Base-by-base conservation (phyloP, 768 basidiomycete genomes). In the Agaricus subrufescens region DNA sequence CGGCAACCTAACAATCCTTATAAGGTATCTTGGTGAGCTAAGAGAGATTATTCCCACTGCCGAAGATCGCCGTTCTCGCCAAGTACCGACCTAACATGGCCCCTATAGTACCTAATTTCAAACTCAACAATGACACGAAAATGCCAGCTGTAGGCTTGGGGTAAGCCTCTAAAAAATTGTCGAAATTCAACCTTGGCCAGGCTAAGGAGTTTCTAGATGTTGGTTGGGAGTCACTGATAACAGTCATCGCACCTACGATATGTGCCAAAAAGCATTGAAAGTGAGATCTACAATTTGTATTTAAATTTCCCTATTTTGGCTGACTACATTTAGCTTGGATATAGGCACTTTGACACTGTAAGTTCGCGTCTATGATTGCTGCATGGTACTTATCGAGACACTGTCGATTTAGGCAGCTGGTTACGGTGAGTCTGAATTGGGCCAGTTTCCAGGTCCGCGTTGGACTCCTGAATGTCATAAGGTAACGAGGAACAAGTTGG, bases 401-500 rank as follows among this genome's bases (percentile, higher is more conserved):
- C 55, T 11, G 19, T 34, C 30, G n/a, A 46, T 25, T 40, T 53
- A 70, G 69, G 71, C 69, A 3, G 55, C 65, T 26, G 65, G 60
- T 56, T 71, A 70, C 44, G 67, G 63, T 67, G 27, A n/a, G 54
- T 38, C 10, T 44, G 7, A 14, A 14, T 15, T 10, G n/a, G 11
- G 25, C 50, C 34, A 44, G 7, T 12, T 42, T 43, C 23, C 19
- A 45, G 37, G n/a, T 38, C 19, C 12, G 23, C 23, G 10, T 23
- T 31, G 4, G 23, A 30, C n/a, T 19, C 25, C 19, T 29, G 11
- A 5, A 45, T 34, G 40, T 19, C 12, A 23, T 12, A 23, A 54
- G 76, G 65, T 1, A 83, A 78, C 54, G 82, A 83, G 62, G 63
- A 71, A 58, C 58, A 64, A 10, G 79, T 81, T 25, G 78, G 81